phyloP scores from a whole-genome alignment of 2,329 filamentous ascomycete genomes.

The Zymoseptoria crescenta region DNA sequence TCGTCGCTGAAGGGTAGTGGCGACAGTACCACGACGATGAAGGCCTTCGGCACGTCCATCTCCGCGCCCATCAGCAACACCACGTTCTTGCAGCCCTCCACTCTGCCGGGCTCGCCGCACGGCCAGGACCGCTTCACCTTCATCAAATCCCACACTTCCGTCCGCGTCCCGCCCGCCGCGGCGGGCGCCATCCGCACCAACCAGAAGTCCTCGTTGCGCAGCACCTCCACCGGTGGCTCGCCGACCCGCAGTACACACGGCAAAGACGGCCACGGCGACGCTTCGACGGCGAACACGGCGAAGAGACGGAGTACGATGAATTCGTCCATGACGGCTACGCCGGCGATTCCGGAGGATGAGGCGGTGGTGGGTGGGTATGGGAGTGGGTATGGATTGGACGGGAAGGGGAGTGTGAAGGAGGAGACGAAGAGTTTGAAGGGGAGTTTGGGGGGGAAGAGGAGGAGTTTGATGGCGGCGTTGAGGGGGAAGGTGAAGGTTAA shows the following conservation, averaged over 20 bases:
- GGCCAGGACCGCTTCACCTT: background rate
- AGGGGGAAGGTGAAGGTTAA: background rate
- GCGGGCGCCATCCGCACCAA: no score
- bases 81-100: background rate
- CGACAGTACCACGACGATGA: background rate
- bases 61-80: background rate
- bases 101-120: no score
- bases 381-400: background rate
- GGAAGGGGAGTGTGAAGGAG: no score
- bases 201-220: no score
- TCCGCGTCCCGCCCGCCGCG: background rate
- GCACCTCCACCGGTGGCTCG: no score
- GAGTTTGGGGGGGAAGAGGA: background rate
- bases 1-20: background rate
- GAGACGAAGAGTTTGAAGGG: background rate
- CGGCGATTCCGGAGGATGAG: conserved; percentile 15
- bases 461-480: background rate
- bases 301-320: conserved; percentile 24
- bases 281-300: conserved; percentile 21
- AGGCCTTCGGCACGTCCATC: background rate
- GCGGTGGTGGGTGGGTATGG: background rate
- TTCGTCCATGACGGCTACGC: conserved; percentile 9
- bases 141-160: background rate
- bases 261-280: conserved; percentile 3
- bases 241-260: no score